Evolutionary conservation across 805 yeast species (phyloP), one percentile per base, ranked within the genome.

Genomic region (Candida namnaoensis): DNA sequence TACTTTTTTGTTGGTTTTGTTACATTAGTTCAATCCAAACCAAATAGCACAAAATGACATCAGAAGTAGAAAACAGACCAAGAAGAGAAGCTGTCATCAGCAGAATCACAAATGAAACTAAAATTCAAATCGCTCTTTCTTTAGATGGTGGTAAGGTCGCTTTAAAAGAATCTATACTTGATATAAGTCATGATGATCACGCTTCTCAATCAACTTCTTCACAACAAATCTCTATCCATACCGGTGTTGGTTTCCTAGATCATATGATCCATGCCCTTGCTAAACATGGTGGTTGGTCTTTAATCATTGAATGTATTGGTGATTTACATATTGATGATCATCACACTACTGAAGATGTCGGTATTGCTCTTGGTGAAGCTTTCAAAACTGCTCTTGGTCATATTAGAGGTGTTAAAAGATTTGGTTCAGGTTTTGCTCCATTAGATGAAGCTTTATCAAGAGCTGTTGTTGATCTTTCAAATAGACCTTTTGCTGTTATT

Each of bases 261-360:
- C 99, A 93, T 63, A 93, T 93, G 99, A 69, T 93, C 38, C 96
- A 91, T 55, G 99, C 99, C 0, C 69, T 93, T 52, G 96, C 98
- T 34, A 93, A 93, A 57, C 99, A 93, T 63, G 71, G 95, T 1
- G 98, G 98, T 14, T 93, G 98, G 99, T 86, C 96, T 11, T 58
- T 93, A 43, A 69, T 86, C 32, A 74, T 93, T 15, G 95, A 84
- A 58, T 91, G 98, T 63, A 75, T 82, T 44, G 99, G 99, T 37
- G 99, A 93, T 61, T 68, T 88, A 51, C 95, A 88, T 62, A 90
- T 93, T 41, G 99, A 93, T 62, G 99, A 93, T 64, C 99, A 93
- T 62, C 99, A 93, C 64, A 80, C 95, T 1, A 83, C 96, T 5
- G 99, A 93, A 62, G 99, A 93, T 64, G 87, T 88, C 47, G 97